Percentiles rank a stretch among this genome's conserved stretches.
Evolutionary conservation across 768 basidiomycete genomes (phyloP).

Genomic region (Boletellus sp.): DNA sequence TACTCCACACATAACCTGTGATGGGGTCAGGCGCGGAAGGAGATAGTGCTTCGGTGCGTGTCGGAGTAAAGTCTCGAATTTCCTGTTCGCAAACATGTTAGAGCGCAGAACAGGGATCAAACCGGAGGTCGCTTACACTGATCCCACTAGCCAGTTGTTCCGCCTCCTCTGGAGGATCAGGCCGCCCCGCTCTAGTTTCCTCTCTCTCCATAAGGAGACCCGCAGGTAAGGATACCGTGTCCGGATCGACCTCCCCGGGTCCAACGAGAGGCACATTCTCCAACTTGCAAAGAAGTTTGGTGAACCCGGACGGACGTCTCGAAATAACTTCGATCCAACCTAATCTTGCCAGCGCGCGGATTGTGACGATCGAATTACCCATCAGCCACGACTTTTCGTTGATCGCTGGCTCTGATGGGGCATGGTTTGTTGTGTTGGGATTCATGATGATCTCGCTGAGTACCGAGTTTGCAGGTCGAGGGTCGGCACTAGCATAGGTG

Average conservation of each 20-base stretch:
- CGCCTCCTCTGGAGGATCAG: slow-evolving; percentile 22
- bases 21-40: slow-evolving; percentile 61
- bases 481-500: slow-evolving; percentile 91
- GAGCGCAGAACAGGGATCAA: background rate
- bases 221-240: slow-evolving; percentile 67
- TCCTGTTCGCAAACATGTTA: slow-evolving; percentile 20
- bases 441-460: slow-evolving; percentile 79
- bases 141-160: background rate
- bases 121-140: slow-evolving; percentile 10
- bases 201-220: slow-evolving; percentile 69
- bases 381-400: slow-evolving; percentile 80
- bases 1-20: slow-evolving; percentile 86
- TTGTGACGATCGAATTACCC: slow-evolving; percentile 81
- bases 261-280: slow-evolving; percentile 89
- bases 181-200: slow-evolving; percentile 31
- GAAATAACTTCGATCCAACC: slow-evolving; percentile 90
- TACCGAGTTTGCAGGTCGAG: slow-evolving; percentile 76
- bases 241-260: slow-evolving; percentile 80
- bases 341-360: slow-evolving; percentile 63
- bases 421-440: slow-evolving; percentile 32
- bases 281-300: slow-evolving; percentile 75
- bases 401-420: slow-evolving; percentile 38
- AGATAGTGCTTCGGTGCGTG: slow-evolving; percentile 6
- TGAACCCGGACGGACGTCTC: slow-evolving; percentile 84
- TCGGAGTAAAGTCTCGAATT: slow-evolving; percentile 13